These are phyloP conservation scores for Helotiales sp. DNA, from an alignment of 2,329 filamentous ascomycete genomes.

Conservation along the genomic window DNA sequence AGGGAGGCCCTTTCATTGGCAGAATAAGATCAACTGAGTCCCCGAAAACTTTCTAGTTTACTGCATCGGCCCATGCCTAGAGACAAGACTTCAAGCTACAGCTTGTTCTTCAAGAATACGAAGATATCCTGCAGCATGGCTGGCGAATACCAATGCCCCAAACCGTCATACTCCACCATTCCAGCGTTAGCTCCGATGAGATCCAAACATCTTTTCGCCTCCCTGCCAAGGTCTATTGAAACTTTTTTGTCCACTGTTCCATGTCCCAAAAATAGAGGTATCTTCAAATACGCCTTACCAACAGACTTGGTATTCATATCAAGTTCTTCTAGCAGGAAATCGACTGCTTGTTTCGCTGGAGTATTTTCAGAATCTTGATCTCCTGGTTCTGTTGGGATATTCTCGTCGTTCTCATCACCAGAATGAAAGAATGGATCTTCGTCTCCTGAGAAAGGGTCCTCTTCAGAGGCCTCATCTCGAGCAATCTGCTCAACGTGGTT, in stretches of 20 bases:
- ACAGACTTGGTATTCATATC: conserved; percentile 6
- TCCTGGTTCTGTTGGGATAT: background rate
- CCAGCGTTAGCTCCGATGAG: conserved; percentile 37
- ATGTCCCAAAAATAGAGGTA: conserved; percentile 49
- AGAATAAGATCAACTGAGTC: too few relatives aligned
- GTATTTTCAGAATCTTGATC: background rate
- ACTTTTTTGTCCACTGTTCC: conserved; percentile 47
- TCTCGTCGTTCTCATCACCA: conserved; percentile 12
- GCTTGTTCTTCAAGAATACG: conserved; percentile 32
- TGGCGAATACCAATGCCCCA: conserved; percentile 48
- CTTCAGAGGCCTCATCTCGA: background rate
- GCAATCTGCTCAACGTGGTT: conserved; percentile 31
- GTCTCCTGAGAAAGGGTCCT: conserved; percentile 11
- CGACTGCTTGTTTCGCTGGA: conserved; percentile 5
- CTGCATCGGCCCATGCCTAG: too few relatives aligned
- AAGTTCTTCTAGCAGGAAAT: conserved; percentile 21
- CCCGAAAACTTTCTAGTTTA: too few relatives aligned
- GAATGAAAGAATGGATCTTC: conserved; percentile 2
- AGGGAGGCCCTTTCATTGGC: too few relatives aligned
- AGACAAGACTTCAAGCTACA: too few relatives aligned
- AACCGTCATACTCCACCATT: conserved; percentile 41
- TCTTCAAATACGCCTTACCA: conserved; percentile 20
- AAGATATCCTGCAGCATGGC: conserved; percentile 43
- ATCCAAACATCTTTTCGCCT: conserved; percentile 37
- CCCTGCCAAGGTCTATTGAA: conserved; percentile 36